These are phyloP conservation scores for Podospora sp. DNA, from an alignment of 495 filamentous ascomycete genomes.

Conservation along the genomic window DNA sequence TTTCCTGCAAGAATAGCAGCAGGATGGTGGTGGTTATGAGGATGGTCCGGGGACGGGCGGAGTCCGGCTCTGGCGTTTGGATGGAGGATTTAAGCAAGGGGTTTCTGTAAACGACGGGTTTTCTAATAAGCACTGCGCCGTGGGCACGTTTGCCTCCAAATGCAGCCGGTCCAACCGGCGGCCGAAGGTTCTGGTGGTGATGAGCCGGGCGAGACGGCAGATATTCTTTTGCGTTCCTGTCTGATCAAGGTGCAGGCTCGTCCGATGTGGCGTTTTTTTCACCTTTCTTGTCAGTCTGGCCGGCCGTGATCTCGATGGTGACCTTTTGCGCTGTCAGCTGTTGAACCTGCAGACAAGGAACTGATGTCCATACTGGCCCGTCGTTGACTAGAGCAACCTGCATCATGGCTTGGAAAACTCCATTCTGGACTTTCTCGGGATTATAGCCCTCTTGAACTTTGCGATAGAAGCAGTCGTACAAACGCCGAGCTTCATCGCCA, in stretches of 20 bases:
- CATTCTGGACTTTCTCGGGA: constrained; percentile 82
- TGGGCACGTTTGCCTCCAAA: no score
- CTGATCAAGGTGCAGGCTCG: not conserved
- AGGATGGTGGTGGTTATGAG: no score
- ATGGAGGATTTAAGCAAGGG: no score
- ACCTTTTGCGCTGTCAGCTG: constrained; percentile 30
- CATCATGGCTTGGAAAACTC: constrained; percentile 99
- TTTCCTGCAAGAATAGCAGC: no score
- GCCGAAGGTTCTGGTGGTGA: no score
- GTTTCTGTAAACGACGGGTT: no score
- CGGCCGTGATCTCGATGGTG: constrained; percentile 42
- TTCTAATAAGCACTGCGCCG: no score
- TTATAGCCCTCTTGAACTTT: constrained; percentile 73
- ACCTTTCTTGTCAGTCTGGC: constrained; percentile 22
- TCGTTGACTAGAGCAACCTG: constrained; percentile 92
- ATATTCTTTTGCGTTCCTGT: no score
- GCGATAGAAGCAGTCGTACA: constrained; percentile 83
- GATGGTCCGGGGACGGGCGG: no score
- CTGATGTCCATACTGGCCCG: constrained; percentile 71
- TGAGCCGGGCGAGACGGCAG: no score
- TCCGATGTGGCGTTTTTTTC: constrained; percentile 5
- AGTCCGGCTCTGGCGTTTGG: no score
- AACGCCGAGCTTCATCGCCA: constrained; percentile 70
- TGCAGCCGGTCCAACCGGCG: no score
- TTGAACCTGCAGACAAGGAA: not conserved